Base-by-base conservation (phyloP, 306 rosid species). In the Sophora flavescens region DNA sequence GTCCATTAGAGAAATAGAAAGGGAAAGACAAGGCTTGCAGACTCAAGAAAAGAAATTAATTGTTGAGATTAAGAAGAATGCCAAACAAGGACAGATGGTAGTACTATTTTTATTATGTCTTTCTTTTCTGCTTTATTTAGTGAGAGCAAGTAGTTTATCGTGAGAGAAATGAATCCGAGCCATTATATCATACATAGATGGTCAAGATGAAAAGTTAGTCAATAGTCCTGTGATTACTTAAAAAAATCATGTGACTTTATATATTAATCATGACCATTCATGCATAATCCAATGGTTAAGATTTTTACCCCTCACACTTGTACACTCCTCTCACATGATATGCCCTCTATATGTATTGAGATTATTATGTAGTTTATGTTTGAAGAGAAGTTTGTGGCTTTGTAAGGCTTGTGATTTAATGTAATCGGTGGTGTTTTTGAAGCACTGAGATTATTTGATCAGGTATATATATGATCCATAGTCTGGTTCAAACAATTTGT, bases 81-180 rank as follows among this genome's bases (percentile, higher is more conserved):
- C 96, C 84, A 93, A 93, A 82, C 97, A 93, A 86, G 97, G 93
- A 62, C 97, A 93, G 73, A 93, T 93, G 97, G 97, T 93, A 63
- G n/a, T 14, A 22, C 22, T 22, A 22, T 22, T 22, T 22, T 22
- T 22, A 36, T 15, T 73, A 30, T 67, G 2, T 47, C 16, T 35
- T 11, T 38, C 14, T 30, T n/a, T 14, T 22, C 3, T 30, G 32
- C 32, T 30, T 30, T 30, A 30, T 30, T 1, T 2, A 30, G 32
- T 30, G 32, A 30, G 3, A 30, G 32, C 32, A 30, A 3, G 3
- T 30, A 30, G 3, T 30, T 30, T 30, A 2, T 35, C 3, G 5
- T 35, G 38, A 35, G 6, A 35, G 5, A 6, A 35, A 5, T 4
- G 6, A 35, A 35, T 35, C 6, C 3, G 5, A 5, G 6, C 38